Evolutionary conservation across 139 green algal species (phyloP), one percentile per base, ranked within the genome.

Genomic region (Volvox africanus): DNA sequence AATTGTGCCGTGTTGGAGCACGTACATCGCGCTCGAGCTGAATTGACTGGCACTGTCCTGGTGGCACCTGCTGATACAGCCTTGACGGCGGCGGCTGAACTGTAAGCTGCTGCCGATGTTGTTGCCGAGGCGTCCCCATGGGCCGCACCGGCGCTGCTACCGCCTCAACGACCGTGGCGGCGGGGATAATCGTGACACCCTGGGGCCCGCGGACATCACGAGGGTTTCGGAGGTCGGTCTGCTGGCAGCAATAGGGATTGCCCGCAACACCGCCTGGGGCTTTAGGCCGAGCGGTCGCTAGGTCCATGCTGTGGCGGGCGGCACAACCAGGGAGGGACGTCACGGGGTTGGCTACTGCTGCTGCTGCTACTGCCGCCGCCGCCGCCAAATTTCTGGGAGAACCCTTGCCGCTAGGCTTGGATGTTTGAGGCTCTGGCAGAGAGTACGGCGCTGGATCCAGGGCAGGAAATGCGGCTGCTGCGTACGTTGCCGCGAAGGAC

Each of bases 381-480:
- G 65, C 3, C 65, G 65, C 16, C 24, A 28, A 73, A 24, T 28
- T 73, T 2, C 65, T 79, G 71, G 67, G 67, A 26, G 22, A 75
- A 28, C 71, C 71, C 28, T 79, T 79, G 71, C 71, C 71, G 71
- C 28, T 32, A 30, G 71, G 22, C 1, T 1, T 32, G 26, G 71
- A 79, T 18, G 71, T 30, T 14, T 16, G 71, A n/a, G 71, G 75
- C 30, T 81, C 75, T 35, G 75, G 75, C 13, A 55, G 32, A 17
- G 75, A 81, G 30, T 81, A 81, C 32, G 32, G 32, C 75, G 75
- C 75, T 50, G 75, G 75, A 3, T 81, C 75, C 30, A 81, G 75
- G 20, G 20, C 22, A 0, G 75, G 61, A 17, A 81, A 24, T 17
- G 75, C 75, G 14, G n/a, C 75, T 0, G 75, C 75, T 0, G 75